Percentiles rank a stretch among this genome's conserved stretches.
phyloP scores from a whole-genome alignment of 345 rosid species.

The Rhizophora mangle region DNA sequence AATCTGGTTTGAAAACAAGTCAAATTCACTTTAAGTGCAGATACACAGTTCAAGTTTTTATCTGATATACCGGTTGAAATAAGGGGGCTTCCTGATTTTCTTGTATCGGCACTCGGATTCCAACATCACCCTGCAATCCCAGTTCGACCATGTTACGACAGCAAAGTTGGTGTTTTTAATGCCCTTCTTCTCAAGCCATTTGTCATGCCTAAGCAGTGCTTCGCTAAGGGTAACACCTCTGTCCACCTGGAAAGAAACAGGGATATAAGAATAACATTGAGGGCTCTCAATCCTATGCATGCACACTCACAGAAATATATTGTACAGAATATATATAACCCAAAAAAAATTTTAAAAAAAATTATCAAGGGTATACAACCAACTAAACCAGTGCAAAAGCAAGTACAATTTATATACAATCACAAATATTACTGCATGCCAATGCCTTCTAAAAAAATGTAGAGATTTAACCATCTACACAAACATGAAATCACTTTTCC shows the following conservation, averaged over 20 bases:
- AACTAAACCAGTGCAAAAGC: too few relatives aligned
- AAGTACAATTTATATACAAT: too few relatives aligned
- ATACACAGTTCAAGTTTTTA: neutral
- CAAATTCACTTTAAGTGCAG: neutral
- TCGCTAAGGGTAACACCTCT: slow-evolving; percentile 43
- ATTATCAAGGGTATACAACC: too few relatives aligned
- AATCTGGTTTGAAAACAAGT: neutral
- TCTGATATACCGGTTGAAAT: slow-evolving; percentile 35
- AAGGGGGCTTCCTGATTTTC: slow-evolving; percentile 44
- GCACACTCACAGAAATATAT: neutral
- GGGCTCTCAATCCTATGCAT: neutral
- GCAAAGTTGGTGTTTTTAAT: slow-evolving; percentile 41
- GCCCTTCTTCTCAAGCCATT: slow-evolving; percentile 51
- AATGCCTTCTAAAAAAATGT: too few relatives aligned
- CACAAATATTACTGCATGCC: too few relatives aligned
- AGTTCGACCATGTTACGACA: slow-evolving; percentile 47
- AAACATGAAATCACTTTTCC: too few relatives aligned
- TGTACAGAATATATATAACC: neutral
- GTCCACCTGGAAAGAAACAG: slow-evolving; percentile 34
- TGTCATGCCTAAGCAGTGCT: slow-evolving; percentile 47
- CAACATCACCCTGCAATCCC: slow-evolving; percentile 53
- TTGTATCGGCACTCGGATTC: slow-evolving; percentile 48
- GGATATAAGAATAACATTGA: slow-evolving; percentile 6
- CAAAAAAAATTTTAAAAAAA: too few relatives aligned
- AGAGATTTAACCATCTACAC: too few relatives aligned